Base-by-base conservation (phyloP, 2,329 filamentous ascomycete genomes). In the Monilinia fructigena region DNA sequence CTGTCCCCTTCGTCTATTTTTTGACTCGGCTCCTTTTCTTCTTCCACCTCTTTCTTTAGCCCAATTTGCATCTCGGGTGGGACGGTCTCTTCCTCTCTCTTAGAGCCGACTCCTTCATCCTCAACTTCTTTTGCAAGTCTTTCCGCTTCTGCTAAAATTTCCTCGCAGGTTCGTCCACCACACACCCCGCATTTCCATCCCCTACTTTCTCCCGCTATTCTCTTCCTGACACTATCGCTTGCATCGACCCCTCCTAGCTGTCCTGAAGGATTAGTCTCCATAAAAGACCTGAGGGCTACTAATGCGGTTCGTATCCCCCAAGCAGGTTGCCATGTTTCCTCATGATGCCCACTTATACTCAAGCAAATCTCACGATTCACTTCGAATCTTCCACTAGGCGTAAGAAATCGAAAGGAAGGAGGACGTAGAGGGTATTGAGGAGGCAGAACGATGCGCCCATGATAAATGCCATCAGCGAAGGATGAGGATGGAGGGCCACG, bases 251-350 rank as follows among this genome's bases (percentile, higher is more conserved):
- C 95, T 16, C 95, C 95, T 1, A 99, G 82, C 80, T 98, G 95
- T 0, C 95, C 95, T 72, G 86, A 87, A 11, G 91, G 88, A 72
- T 94, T 91, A 3, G 90, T 93, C 77, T 96, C 93, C 93, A 99
- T 98, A 78, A 97, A 97, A 72, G 86, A 90, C 65, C 95, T 82
- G 59, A 98, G 86, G 45, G 86, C 86, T 53, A 88, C 85, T 8
- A 99, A 80, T 20, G 95, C 94, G 4, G 95, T 98, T 68, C 95
- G 85, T 12, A 99, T 89, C 0, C 95, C 95, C 95, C 95, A 99
- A 0, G 95, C 95, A 0, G 95, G 95, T 83, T 97, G 94, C 95
- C 95, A 99, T 20, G 92, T 96, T 81, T 98, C 95, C 78, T 98
- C 95, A 79, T 99, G 95, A 78, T 97, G 94, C 2, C 93, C 94